A percentile compares a stretch with the other conserved stretches of the same genome.
Conservation (phyloP, 768 basidiomycete genomes). For the Boletus bicolor region DNA sequence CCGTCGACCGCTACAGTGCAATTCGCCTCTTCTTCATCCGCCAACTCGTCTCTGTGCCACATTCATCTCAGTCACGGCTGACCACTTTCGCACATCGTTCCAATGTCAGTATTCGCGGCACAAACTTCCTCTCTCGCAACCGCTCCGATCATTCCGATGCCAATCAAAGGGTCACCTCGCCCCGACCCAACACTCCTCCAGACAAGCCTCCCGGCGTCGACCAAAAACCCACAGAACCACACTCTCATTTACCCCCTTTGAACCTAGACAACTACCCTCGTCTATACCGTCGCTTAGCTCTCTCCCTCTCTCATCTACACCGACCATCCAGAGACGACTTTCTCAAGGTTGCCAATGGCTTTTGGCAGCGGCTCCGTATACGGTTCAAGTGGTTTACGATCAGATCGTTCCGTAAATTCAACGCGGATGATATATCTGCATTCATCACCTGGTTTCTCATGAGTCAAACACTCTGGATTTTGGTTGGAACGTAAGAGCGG, state of each 20-base stretch:
- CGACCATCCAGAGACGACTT: conserved; percentile 89
- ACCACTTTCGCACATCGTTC: neutral
- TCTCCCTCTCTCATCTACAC: conserved; percentile 71
- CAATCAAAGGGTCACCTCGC: conserved; percentile 1
- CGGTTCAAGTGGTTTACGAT: conserved; percentile 99
- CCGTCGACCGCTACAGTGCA: conserved; percentile 53
- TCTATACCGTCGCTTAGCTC: conserved; percentile 77
- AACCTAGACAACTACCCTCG: conserved; percentile 69
- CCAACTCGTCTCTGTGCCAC: conserved; percentile 2
- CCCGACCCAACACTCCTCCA: neutral
- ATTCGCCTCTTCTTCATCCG: conserved; percentile 58
- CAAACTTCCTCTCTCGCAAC: neutral
- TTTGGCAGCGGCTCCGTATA: conserved; percentile 85
- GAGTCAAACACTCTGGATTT: conserved; percentile 94
- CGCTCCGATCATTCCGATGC: conserved; percentile 15
- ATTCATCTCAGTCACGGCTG: conserved; percentile 1
- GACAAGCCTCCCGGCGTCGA: conserved; percentile 6
- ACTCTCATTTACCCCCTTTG: conserved; percentile 27
- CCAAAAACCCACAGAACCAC: conserved; percentile 8
- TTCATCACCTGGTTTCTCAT: conserved; percentile 95
- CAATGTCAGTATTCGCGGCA: neutral
- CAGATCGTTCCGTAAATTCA: conserved; percentile 89
- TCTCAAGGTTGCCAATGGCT: conserved; percentile 79
- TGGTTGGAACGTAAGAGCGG: conserved; percentile 63
- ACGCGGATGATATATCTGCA: conserved; percentile 94